phyloP scores from a whole-genome alignment of 2,329 filamentous ascomycete species.

The Mycosphaerella sp. region DNA sequence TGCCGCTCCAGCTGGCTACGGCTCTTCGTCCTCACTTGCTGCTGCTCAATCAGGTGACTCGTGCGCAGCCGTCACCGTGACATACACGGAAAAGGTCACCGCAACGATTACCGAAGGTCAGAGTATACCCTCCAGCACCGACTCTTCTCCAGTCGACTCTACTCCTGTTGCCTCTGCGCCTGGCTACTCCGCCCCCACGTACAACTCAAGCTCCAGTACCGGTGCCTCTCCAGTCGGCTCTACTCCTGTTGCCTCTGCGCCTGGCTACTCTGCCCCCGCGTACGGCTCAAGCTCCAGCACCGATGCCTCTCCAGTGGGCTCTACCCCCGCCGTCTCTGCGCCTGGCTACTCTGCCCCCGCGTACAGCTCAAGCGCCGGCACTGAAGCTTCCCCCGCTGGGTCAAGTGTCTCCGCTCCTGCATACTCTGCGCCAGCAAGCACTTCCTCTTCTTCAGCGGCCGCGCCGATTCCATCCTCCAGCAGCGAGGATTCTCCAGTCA shows the following conservation, averaged over 20 bases:
- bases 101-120: constrained; percentile 20
- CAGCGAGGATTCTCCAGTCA: constrained; percentile 6
- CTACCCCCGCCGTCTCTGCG: no score
- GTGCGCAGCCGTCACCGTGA: constrained; percentile 37
- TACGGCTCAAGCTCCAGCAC: no score
- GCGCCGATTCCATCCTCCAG: constrained; percentile 8
- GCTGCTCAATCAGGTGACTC: not conserved
- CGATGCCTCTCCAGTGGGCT: no score
- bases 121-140: constrained; percentile 10
- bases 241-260: no score
- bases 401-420: constrained; percentile 9
- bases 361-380: constrained; percentile 2
- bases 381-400: constrained; percentile 14
- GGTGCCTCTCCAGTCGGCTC: no score
- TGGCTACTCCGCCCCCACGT: not conserved
- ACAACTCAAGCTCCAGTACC: no score
- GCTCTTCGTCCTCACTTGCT: not conserved
- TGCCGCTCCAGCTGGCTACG: constrained; percentile 9
- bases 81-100: constrained; percentile 37
- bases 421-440: constrained; percentile 13
- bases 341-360: constrained; percentile 12
- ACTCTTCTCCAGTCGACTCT: constrained; percentile 16
- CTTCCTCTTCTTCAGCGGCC: constrained; percentile 2
- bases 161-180: constrained; percentile 15
- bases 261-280: no score